Evolutionary conservation across 495 filamentous ascomycete genomes (phyloP).

Genomic region (Podospora didyma): DNA sequence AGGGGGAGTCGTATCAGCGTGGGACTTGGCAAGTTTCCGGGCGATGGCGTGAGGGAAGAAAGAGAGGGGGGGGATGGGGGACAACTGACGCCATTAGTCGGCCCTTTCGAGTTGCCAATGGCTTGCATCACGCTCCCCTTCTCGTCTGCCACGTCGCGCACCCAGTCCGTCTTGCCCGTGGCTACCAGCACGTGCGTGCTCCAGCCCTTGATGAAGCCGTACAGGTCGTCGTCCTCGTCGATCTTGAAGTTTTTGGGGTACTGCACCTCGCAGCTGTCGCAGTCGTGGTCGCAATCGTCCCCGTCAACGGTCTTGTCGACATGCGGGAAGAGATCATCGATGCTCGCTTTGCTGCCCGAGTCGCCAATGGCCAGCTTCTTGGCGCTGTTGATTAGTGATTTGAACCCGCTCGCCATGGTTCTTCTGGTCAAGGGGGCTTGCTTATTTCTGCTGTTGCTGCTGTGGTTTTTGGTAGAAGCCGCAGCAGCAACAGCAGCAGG

Average conservation of each 20-base stretch:
- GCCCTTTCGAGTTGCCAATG: conserved; percentile 57
- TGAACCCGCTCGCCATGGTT: conserved; percentile 25
- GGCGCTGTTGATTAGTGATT: conserved; percentile 40
- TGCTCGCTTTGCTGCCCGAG: conserved; percentile 63
- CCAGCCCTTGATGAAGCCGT: conserved; percentile 86
- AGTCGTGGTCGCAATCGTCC: conserved; percentile 87
- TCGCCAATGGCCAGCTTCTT: conserved; percentile 55
- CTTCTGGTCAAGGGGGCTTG: not conserved
- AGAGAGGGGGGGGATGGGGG: not conserved
- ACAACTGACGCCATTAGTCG: conserved; percentile 67
- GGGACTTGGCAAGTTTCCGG: not conserved
- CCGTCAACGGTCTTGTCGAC: conserved; percentile 73
- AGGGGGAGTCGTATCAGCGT: not conserved
- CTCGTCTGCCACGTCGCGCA: conserved; percentile 84
- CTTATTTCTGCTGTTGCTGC: not conserved
- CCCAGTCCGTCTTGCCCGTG: conserved; percentile 94
- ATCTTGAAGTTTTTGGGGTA: conserved; percentile 70
- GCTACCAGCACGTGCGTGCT: conserved; percentile 86
- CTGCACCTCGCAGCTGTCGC: conserved; percentile 71
- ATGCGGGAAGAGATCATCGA: conserved; percentile 57
- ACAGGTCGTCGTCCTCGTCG: conserved; percentile 74
- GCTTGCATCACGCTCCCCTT: conserved; percentile 94
- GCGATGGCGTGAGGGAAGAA: no score
- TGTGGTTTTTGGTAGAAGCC: not conserved
- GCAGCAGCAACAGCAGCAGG: not conserved